These are phyloP conservation scores for Circinella umbellata DNA, from an alignment of 371 early-diverging fungal genomes.

Conservation along the genomic window DNA sequence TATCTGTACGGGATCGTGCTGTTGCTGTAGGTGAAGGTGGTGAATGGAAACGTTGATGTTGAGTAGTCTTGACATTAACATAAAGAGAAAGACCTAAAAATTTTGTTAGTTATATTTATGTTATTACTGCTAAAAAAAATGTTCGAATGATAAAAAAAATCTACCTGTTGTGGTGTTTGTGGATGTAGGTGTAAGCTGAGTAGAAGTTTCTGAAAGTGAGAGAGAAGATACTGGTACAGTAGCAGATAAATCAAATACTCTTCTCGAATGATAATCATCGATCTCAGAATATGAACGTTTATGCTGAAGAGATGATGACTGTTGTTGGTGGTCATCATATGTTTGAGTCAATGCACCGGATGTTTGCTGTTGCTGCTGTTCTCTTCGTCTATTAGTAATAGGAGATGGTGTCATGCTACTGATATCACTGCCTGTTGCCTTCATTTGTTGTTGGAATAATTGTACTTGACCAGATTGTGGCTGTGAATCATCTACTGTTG, in stretches of 20 bases:
- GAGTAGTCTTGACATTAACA: conserved; percentile 26
- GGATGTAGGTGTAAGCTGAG: background rate
- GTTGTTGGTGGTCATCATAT: background rate
- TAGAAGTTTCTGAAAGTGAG: background rate
- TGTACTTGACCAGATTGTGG: background rate
- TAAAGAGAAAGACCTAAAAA: conserved; percentile 17
- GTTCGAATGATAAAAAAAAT: background rate
- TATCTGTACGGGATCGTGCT: conserved; percentile 5
- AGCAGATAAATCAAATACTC: background rate
- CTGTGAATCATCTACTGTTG: background rate
- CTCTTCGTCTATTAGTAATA: too few relatives aligned
- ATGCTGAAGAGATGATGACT: background rate
- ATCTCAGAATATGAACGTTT: background rate
- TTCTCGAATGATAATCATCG: background rate
- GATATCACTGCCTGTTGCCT: background rate
- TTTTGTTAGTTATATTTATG: background rate
- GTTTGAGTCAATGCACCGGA: background rate
- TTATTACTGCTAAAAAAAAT: background rate
- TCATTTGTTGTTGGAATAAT: background rate
- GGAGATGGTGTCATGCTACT: background rate
- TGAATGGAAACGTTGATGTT: conserved; percentile 28
- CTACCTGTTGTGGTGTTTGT: background rate
- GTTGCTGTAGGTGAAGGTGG: conserved; percentile 18
- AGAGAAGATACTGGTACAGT: conserved; percentile 1
- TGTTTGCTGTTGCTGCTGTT: background rate